Base-by-base conservation (phyloP, 306 rosid genomes). In the Corylus avellana region DNA sequence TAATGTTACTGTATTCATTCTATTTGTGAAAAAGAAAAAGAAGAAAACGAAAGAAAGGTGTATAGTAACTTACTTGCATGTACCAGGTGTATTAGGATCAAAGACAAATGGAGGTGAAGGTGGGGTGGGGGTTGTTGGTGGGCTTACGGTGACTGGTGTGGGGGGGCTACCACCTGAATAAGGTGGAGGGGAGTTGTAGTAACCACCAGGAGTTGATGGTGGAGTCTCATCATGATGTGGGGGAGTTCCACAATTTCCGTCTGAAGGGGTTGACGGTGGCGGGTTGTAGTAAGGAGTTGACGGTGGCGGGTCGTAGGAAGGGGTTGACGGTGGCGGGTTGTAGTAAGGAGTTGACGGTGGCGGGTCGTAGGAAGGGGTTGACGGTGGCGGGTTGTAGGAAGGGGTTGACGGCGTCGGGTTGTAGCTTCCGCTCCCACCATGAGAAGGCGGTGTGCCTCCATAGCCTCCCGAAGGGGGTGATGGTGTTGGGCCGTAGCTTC, bases 11-110 rank as follows among this genome's bases (percentile, higher is more conserved):
- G 35, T 32, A 32, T 32, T 32, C 35, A 32, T 32, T 1, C 35
- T 32, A 32, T 1, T 32, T 32, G 35, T 32, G 35, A 32, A 32
- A 32, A 1, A 32, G 35, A 32, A 32, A 32, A 42, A 42, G 46
- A 6, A 42, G 5, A 6, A 42, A 6, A 6, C 0, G 7, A 42
- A 6, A 42, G 7, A 59, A 1, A 59, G 66, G 46, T 13, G n/a
- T 10, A 17, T 4, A 53, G 20, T 27, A 18, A 88, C 96, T 91
- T 85, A 95, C 99, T 77, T 89, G 98, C 98, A 93, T 59, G 98
- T 93, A 14, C 96, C 93, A 63, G 97, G 99, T 70, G 96, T 55
- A 78, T 85, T 86, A 54, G 99, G 97, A 54, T 91, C 79, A 68
- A 91, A 89, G 66, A 84, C 66, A 80, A 49, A 84, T 37, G 98